Percentiles rank a stretch among this genome's conserved stretches.
These are phyloP conservation scores for Russula virescens DNA, from an alignment of 768 basidiomycete species.

Conservation along the genomic window DNA sequence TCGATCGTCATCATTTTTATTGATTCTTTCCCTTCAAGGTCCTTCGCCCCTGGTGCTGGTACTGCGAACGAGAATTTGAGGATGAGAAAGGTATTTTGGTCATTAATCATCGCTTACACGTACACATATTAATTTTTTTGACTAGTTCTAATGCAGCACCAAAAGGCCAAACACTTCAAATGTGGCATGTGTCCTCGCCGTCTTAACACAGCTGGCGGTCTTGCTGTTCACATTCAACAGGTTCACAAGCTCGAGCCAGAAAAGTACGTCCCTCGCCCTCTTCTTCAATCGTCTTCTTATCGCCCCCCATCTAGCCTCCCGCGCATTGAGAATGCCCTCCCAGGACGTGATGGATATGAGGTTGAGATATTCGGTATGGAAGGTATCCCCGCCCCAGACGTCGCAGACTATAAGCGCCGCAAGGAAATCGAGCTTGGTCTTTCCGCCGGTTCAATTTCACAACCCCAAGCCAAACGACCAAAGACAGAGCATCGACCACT, in stretches of 20 bases:
- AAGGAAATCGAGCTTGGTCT: slow-evolving; percentile 93
- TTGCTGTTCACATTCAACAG: slow-evolving; percentile 97
- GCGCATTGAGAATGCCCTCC: slow-evolving; percentile 95
- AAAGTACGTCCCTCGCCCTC: slow-evolving; percentile 32
- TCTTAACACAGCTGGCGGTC: slow-evolving; percentile 94
- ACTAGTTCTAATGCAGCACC: slow-evolving; percentile 95
- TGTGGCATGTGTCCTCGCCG: slow-evolving; percentile 93
- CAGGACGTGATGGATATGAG: slow-evolving; percentile 95
- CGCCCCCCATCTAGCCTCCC: slow-evolving; percentile 43
- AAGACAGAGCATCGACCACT: slow-evolving; percentile 73
- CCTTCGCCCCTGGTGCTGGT: slow-evolving; percentile 96
- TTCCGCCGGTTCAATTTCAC: slow-evolving; percentile 72
- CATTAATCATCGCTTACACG: neutral
- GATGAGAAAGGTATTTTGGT: slow-evolving; percentile 85
- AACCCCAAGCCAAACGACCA: slow-evolving; percentile 75
- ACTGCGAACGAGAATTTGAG: slow-evolving; percentile 98
- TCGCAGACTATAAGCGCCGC: slow-evolving; percentile 92
- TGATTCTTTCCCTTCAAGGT: slow-evolving; percentile 40
- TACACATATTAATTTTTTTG: neutral
- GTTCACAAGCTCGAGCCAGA: slow-evolving; percentile 99
- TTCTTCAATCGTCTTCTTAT: slow-evolving; percentile 11
- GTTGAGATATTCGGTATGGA: slow-evolving; percentile 99
- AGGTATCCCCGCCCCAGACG: slow-evolving; percentile 89
- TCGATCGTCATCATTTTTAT: neutral
- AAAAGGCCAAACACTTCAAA: slow-evolving; percentile 99